A percentile compares a stretch with the other conserved stretches of the same genome.
These are phyloP conservation scores for Suillus lakei DNA, from an alignment of 768 basidiomycete genomes.

Conservation along the genomic window DNA sequence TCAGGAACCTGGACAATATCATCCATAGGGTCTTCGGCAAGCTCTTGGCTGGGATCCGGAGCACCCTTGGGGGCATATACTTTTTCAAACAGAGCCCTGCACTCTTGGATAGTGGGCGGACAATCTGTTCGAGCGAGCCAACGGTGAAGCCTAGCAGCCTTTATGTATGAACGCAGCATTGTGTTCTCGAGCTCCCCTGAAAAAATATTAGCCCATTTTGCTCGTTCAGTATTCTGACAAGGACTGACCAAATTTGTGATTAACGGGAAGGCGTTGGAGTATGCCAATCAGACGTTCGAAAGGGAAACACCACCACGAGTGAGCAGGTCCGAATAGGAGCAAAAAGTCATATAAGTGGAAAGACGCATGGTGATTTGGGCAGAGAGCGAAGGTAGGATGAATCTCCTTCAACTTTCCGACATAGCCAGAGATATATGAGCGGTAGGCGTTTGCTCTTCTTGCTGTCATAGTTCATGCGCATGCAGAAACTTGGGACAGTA, in stretches of 20 bases:
- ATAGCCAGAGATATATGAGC: constrained; percentile 19
- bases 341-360: constrained; percentile 39
- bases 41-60: too few relatives aligned
- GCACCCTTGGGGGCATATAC: neutral
- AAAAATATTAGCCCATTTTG: neutral
- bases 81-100: constrained; percentile 12
- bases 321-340: constrained; percentile 38
- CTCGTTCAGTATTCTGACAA: constrained; percentile 17
- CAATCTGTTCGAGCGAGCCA: constrained; percentile 17
- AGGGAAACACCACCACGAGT: constrained; percentile 45
- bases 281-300: constrained; percentile 43
- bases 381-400: constrained; percentile 19
- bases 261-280: constrained; percentile 39
- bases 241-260: constrained; percentile 32
- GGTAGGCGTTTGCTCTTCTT: constrained; percentile 15
- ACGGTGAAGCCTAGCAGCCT: constrained; percentile 15
- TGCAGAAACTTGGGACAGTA: neutral
- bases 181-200: constrained; percentile 15
- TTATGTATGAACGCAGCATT: constrained; percentile 19
- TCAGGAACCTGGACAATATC: neutral
- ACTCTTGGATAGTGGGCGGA: constrained; percentile 13
- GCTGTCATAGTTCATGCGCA: constrained; percentile 19
- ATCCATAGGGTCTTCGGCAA: too few relatives aligned
- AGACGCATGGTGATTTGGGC: constrained; percentile 37
- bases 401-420: constrained; percentile 19